These are phyloP conservation scores for Boletus coccyginus DNA, from an alignment of 768 basidiomycete species.

Conservation along the genomic window DNA sequence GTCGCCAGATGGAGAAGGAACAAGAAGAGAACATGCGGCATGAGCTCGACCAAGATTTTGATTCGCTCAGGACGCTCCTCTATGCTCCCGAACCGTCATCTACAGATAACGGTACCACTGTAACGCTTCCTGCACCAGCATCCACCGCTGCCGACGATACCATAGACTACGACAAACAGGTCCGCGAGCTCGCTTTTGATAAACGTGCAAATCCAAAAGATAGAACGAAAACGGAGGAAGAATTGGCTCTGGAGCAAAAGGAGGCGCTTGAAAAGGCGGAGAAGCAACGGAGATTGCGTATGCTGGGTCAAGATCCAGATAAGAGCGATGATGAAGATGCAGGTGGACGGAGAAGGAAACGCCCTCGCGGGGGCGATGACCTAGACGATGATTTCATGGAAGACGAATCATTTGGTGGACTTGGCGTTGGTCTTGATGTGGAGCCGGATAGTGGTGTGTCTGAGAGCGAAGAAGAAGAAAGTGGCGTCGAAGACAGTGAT, in stretches of 20 bases:
- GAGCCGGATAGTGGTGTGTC: conserved; percentile 41
- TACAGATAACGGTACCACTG: conserved; percentile 35
- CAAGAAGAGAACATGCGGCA: conserved; percentile 82
- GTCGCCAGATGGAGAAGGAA: conserved; percentile 85
- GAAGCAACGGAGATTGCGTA: conserved; percentile 68
- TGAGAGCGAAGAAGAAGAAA: conserved; percentile 34
- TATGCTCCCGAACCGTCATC: conserved; percentile 52
- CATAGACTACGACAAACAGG: conserved; percentile 86
- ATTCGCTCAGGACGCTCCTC: conserved; percentile 73
- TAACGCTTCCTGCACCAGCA: not conserved
- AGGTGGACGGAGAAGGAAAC: conserved; percentile 44
- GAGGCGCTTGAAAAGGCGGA: conserved; percentile 86
- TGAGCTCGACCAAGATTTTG: conserved; percentile 86
- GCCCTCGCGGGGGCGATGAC: conserved; percentile 76
- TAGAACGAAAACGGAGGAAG: conserved; percentile 94
- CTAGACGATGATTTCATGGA: conserved; percentile 80
- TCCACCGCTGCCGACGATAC: conserved; percentile 22
- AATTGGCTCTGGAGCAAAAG: conserved; percentile 85
- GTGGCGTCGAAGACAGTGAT: conserved; percentile 34
- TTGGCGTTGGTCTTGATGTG: conserved; percentile 34
- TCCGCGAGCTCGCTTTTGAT: conserved; percentile 91
- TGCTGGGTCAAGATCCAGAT: conserved; percentile 77
- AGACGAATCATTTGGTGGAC: conserved; percentile 35
- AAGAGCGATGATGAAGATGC: conserved; percentile 59
- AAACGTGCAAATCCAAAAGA: conserved; percentile 92